Evolutionary conservation across 1,284 basidiomycete species (phyloP).

Genomic region (Caloboletus firmus): DNA sequence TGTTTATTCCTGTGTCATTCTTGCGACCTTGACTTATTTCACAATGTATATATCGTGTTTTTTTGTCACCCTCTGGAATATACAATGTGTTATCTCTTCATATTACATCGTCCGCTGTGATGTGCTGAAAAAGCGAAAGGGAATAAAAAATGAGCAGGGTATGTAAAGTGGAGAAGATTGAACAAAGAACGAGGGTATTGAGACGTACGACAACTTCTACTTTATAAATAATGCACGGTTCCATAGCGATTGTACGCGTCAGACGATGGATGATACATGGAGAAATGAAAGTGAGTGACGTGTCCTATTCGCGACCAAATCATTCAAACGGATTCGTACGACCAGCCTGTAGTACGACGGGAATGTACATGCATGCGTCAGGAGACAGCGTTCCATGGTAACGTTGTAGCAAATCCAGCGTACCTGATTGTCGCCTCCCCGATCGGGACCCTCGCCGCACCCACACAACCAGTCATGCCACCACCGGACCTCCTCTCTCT

Average conservation of each 20-base stretch:
- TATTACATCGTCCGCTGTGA: conserved; percentile 17
- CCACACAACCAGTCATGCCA: conserved; percentile 85
- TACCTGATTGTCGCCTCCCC: conserved; percentile 71
- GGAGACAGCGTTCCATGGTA: neutral
- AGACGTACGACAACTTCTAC: neutral
- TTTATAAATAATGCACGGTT: conserved; percentile 4
- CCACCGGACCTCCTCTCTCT: conserved; percentile 50
- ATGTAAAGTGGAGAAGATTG: conserved; percentile 16
- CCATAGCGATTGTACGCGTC: conserved; percentile 8
- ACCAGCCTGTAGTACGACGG: conserved; percentile 51
- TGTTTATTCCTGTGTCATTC: neutral
- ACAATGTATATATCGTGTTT: neutral
- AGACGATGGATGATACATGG: conserved; percentile 6
- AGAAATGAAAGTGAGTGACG: conserved; percentile 6
- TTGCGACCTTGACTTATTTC: neutral
- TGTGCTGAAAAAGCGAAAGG: neutral
- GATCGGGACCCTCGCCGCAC: conserved; percentile 65
- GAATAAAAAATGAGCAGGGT: conserved; percentile 25
- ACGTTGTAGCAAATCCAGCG: conserved; percentile 12
- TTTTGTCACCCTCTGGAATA: conserved; percentile 13
- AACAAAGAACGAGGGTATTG: conserved; percentile 5
- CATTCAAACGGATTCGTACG: conserved; percentile 76
- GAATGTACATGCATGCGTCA: neutral
- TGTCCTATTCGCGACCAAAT: conserved; percentile 1
- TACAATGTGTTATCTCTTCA: conserved; percentile 15